These are phyloP conservation scores for Musa itinerans DNA, from an alignment of 176 grass and related monocot species.

Conservation along the genomic window DNA sequence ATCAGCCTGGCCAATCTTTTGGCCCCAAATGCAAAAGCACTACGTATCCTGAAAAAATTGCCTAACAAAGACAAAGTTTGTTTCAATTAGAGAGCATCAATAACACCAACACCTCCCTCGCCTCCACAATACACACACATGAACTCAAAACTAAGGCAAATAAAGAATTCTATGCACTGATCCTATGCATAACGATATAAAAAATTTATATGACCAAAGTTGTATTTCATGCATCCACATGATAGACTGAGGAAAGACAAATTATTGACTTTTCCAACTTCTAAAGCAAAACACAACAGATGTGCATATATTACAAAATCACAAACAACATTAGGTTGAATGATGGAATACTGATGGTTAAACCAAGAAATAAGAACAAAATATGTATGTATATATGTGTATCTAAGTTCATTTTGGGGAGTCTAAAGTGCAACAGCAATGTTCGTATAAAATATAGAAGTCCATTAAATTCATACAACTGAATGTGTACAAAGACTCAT, in stretches of 20 bases:
- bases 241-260: neutral
- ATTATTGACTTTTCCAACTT: neutral
- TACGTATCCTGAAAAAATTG: conserved; percentile 94
- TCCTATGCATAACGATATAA: too few relatives aligned
- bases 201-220: neutral
- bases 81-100: neutral
- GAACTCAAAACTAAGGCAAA: too few relatives aligned
- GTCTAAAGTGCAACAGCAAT: too few relatives aligned
- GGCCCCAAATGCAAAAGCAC: conserved; percentile 75
- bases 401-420: neutral
- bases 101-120: neutral
- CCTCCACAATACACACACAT: too few relatives aligned
- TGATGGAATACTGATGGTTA: neutral
- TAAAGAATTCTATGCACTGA: too few relatives aligned
- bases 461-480: neutral
- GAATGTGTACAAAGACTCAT: neutral
- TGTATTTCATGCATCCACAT: neutral
- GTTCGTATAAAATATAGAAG: neutral
- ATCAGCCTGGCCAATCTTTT: conserved; percentile 65
- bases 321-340: neutral
- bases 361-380: neutral
- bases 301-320: neutral
- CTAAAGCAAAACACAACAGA: neutral
- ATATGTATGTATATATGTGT: neutral
- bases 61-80: conserved; percentile 35